phyloP scores from a whole-genome alignment of 352 stramenopile genomes.

The Globisporangium radiosum region DNA sequence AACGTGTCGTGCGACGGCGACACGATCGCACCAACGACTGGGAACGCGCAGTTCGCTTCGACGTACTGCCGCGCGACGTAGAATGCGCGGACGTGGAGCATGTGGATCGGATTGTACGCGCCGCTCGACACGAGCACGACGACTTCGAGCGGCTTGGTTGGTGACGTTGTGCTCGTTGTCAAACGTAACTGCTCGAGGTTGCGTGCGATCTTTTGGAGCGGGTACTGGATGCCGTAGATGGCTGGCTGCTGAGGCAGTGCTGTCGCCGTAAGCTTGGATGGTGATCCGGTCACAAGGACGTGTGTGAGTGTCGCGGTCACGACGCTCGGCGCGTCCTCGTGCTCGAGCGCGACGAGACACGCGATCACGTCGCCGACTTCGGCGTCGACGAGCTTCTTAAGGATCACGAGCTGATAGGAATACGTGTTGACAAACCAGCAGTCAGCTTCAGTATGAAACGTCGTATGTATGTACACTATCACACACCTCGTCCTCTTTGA shows the following conservation, averaged over 20 bases:
- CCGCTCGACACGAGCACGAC: conserved; percentile 72
- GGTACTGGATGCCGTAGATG: conserved; percentile 61
- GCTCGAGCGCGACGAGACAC: conserved; percentile 45
- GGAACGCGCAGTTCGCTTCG: conserved; percentile 73
- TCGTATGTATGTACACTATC: too few relatives aligned
- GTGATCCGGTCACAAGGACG: conserved; percentile 45
- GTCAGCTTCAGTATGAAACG: too few relatives aligned
- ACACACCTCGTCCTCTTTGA: conserved; percentile 56
- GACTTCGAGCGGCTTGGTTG: conserved; percentile 37
- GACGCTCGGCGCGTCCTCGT: conserved; percentile 19
- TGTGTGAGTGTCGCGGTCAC: conserved; percentile 28
- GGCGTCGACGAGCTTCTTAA: conserved; percentile 70
- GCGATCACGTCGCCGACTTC: conserved; percentile 68
- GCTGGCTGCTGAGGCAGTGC: conserved; percentile 30
- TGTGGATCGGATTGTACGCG: conserved; percentile 74
- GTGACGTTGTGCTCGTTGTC: conserved; percentile 13
- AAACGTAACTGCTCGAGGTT: conserved; percentile 43
- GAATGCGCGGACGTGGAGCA: conserved; percentile 70
- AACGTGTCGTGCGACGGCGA: conserved; percentile 73
- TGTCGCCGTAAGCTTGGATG: conserved; percentile 37
- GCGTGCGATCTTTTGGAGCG: conserved; percentile 60
- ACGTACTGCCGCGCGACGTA: conserved; percentile 75
- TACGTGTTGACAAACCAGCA: neutral
- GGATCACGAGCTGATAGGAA: conserved; percentile 31
- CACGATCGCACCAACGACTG: conserved; percentile 71